Evolutionary conservation across 2,329 filamentous ascomycete genomes (phyloP).

Genomic region (Verticillium klebahnii): DNA sequence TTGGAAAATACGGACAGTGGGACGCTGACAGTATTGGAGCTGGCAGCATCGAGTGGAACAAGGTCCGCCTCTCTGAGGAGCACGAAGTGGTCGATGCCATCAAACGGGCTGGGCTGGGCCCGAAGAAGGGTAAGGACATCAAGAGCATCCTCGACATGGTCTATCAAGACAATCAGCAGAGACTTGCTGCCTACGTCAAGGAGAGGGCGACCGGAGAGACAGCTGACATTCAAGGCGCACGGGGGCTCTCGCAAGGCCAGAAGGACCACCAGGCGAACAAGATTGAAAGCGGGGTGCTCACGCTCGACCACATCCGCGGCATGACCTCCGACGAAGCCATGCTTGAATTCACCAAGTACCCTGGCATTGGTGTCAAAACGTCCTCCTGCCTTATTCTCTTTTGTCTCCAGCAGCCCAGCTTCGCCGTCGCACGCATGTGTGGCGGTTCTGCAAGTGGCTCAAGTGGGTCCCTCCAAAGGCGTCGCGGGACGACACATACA

Average conservation of each 20-base stretch:
- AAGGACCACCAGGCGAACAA: slow-evolving; percentile 54
- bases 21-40: slow-evolving; percentile 57
- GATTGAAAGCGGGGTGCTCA: slow-evolving; percentile 53
- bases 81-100: slow-evolving; percentile 66
- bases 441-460: slow-evolving; percentile 46
- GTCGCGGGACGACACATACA: slow-evolving; percentile 41
- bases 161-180: slow-evolving; percentile 57
- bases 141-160: slow-evolving; percentile 71
- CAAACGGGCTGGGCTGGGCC: slow-evolving; percentile 63
- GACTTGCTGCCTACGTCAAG: slow-evolving; percentile 37
- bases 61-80: slow-evolving; percentile 54
- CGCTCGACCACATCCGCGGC: slow-evolving; percentile 45
- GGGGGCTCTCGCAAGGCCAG: slow-evolving; percentile 35
- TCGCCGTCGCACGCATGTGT: slow-evolving; percentile 55
- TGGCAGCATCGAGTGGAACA: slow-evolving; percentile 72
- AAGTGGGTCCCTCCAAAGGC: slow-evolving; percentile 50
- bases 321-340: slow-evolving; percentile 43
- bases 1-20: slow-evolving; percentile 58
- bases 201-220: slow-evolving; percentile 35
- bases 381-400: slow-evolving; percentile 54
- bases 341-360: slow-evolving; percentile 42
- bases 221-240: slow-evolving; percentile 36
- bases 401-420: slow-evolving; percentile 46
- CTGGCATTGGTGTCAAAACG: slow-evolving; percentile 54
- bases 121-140: slow-evolving; percentile 67